A percentile compares a stretch with the other conserved stretches of the same genome.
Evolutionary conservation across 2,329 filamentous ascomycete genomes (phyloP).

Genomic region (Ceratocystis smalleyi): DNA sequence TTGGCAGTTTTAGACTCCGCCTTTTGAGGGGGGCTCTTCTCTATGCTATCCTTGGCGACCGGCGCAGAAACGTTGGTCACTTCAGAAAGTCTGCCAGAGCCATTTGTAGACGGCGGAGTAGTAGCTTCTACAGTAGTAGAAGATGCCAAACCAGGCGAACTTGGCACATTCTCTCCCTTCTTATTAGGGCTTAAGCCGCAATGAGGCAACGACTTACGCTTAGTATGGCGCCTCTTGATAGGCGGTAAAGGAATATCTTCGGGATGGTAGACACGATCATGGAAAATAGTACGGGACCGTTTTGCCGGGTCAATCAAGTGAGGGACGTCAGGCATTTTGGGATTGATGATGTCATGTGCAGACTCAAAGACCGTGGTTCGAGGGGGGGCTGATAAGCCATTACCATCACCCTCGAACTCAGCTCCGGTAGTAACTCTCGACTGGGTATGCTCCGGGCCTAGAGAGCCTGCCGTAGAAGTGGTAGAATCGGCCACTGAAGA

Average conservation of each 20-base stretch:
- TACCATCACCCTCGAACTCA: conserved; percentile 30
- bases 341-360: conserved; percentile 80
- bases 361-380: conserved; percentile 90
- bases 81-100: conserved; percentile 11
- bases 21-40: conserved; percentile 20
- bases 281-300: conserved; percentile 81
- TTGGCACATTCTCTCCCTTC: neutral
- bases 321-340: conserved; percentile 64
- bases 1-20: conserved; percentile 28
- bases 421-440: conserved; percentile 36
- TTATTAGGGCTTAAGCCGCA: conserved; percentile 18
- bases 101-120: neutral
- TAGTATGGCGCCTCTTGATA: conserved; percentile 37
- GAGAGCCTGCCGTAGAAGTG: neutral
- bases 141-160: neutral
- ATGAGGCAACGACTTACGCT: conserved; percentile 19
- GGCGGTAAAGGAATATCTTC: conserved; percentile 79
- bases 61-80: neutral
- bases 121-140: conserved; percentile 16
- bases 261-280: conserved; percentile 89
- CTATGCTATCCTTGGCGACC: neutral
- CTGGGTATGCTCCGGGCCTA: conserved; percentile 18
- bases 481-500: neutral
- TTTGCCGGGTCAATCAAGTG: conserved; percentile 73
- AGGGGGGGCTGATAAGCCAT: conserved; percentile 53